Evolutionary conservation across 2,329 filamentous ascomycete genomes (phyloP), one percentile per base, ranked within the genome.

Genomic region (Dothistroma septosporum): DNA sequence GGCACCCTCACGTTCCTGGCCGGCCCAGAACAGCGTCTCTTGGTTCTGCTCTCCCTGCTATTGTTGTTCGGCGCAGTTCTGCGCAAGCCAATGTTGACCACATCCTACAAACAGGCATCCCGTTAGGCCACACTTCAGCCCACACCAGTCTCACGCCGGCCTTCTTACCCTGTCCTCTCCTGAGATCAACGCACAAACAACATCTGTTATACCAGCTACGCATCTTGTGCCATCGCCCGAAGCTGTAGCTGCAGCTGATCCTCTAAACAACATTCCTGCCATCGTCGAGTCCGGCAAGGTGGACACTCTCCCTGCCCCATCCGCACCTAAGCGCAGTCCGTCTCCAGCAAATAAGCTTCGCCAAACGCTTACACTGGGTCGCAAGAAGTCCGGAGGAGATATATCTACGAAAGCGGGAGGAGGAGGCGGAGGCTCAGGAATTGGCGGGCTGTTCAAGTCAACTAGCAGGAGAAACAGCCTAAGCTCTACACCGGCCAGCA

Each of bases 261-360:
- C 74, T 46, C 58, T 66, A 16, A 72, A 76, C 24, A 68, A 70
- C 44, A 72, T 77, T 55, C 68, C 72, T 46, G 65, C 69, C 46
- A 72, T 72, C 59, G 41, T 71, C 56, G 70, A 72, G 57, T 44
- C 49, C 53, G 61, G 62, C 47, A 62, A 60, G 53, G 61, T 60
- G 60, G 59, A 62, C 55, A 41, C 63, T 59, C 41, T 64, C 35
- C 57, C 62, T 11, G 37, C 63, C 55, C 59, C 69, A 57, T 61
- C 69, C 16, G 55, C 64, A 37, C 68, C 78, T 63, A 82, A 82
- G 66, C 83, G 88, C 61, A 85, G 85, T 24, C 80, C 84, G 21
- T 92, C 91, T 10, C 88, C 89, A 11, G 85, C 83, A 55, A 84
- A 86, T 70, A 90, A 87, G 70, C 79, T 93, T 63, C 88, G 84